A percentile compares a stretch with the other conserved stretches of the same genome.
phyloP scores from a whole-genome alignment of 352 stramenopile species.

The Globisporangium uncinulatum region DNA sequence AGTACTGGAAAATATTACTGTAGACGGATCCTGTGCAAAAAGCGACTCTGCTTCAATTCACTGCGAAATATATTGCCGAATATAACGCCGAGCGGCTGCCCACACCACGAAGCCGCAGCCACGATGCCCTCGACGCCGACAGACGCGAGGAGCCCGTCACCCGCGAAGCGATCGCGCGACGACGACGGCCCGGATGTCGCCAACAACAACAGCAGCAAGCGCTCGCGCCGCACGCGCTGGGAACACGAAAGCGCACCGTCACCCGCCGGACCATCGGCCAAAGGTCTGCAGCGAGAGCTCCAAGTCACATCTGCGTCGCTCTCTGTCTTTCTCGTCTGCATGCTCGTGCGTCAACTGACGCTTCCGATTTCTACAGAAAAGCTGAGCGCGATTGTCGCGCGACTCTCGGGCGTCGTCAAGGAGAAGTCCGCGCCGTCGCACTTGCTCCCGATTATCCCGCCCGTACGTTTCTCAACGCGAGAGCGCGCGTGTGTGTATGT shows the following conservation, averaged over 20 bases:
- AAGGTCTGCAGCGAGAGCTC: slow-evolving; percentile 2
- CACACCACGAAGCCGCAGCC: no score
- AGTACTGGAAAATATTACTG: no score
- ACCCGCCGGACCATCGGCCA: slow-evolving; percentile 1
- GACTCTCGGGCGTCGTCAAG: slow-evolving; percentile 58
- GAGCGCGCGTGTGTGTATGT: not conserved
- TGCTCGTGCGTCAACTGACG: no score
- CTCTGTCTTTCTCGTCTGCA: not conserved
- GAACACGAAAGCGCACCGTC: slow-evolving; percentile 2
- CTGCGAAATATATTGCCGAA: no score
- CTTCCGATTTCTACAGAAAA: not conserved
- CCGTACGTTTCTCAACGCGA: slow-evolving; percentile 1
- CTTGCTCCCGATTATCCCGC: slow-evolving; percentile 10
- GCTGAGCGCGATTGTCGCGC: slow-evolving; percentile 58
- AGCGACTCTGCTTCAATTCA: no score
- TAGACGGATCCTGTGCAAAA: no score
- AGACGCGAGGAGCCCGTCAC: slow-evolving; percentile 12
- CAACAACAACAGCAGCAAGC: slow-evolving; percentile 5
- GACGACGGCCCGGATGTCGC: not conserved
- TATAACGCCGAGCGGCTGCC: no score
- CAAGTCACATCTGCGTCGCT: no score
- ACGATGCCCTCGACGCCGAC: not conserved
- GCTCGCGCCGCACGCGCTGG: slow-evolving; percentile 14
- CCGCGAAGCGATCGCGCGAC: slow-evolving; percentile 10
- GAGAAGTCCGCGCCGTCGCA: slow-evolving; percentile 45